Percentiles rank a stretch among this genome's conserved stretches.
These are phyloP conservation scores for Moricandia arvensis DNA, from an alignment of 345 rosid genomes.

Conservation along the genomic window DNA sequence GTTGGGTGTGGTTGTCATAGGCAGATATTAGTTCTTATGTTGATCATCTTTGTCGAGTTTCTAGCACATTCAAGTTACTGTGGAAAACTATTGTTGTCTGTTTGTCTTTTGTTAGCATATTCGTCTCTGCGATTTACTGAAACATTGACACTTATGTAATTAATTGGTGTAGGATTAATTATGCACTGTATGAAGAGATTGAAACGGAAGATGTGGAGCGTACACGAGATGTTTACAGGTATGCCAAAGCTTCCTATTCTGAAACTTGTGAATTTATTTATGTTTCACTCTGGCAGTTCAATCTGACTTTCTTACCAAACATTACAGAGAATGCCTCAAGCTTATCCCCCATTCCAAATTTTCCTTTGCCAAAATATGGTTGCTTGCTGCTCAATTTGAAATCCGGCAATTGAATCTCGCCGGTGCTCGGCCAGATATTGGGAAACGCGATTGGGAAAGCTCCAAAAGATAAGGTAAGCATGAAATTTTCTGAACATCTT, in stretches of 20 bases:
- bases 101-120: neutral
- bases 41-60: neutral
- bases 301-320: neutral
- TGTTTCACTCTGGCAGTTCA: constrained; percentile 4
- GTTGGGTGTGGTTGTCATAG: neutral
- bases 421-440: neutral
- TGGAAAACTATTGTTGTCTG: neutral
- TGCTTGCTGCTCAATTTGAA: constrained; percentile 7
- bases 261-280: neutral
- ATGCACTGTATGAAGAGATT: constrained; percentile 16
- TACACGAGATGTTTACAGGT: constrained; percentile 9
- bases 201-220: constrained; percentile 9
- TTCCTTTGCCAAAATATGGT: constrained; percentile 10
- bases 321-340: constrained; percentile 4
- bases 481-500: neutral
- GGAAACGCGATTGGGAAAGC: constrained; percentile 12
- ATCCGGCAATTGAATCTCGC: constrained; percentile 7
- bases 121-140: neutral
- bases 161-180: constrained; percentile 11
- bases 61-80: neutral
- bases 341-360: constrained; percentile 12
- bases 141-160: neutral
- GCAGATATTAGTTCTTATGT: too few relatives aligned
- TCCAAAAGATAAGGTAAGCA: constrained; percentile 10
- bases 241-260: neutral